phyloP scores from a whole-genome alignment of 148 eudicot genomes.

The Cornus florida region DNA sequence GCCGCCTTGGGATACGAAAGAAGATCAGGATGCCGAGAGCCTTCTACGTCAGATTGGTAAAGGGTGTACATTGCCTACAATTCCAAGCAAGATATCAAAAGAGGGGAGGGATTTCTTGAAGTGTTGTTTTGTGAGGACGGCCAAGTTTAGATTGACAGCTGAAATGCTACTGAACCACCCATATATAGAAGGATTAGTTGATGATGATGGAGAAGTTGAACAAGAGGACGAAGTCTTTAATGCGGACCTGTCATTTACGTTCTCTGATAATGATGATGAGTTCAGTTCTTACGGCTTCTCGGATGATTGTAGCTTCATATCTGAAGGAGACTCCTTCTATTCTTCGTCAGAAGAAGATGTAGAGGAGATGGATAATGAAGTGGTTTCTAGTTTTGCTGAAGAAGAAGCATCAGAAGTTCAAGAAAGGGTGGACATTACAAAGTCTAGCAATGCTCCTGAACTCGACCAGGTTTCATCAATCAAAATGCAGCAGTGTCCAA shows the following conservation, averaged over 20 bases:
- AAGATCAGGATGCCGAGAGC: constrained; percentile 22
- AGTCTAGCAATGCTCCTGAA: constrained; percentile 3
- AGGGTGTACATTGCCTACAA: constrained; percentile 17
- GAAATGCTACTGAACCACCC: constrained; percentile 45
- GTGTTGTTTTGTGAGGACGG: constrained; percentile 39
- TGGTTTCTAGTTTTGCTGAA: constrained; percentile 14
- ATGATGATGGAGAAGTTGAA: constrained; percentile 19
- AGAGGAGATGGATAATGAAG: constrained; percentile 9
- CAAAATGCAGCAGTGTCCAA: constrained; percentile 12
- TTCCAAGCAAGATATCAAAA: constrained; percentile 27
- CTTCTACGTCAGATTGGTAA: constrained; percentile 22
- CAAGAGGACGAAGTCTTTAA: constrained; percentile 17
- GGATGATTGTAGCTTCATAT: constrained; percentile 13
- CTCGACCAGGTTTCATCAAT: constrained; percentile 15
- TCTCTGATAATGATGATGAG: constrained; percentile 1
- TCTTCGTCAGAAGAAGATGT: constrained; percentile 16
- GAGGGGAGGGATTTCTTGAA: constrained; percentile 38
- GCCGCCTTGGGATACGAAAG: constrained; percentile 30
- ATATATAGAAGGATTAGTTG: constrained; percentile 30
- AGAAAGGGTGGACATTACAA: constrained; percentile 8
- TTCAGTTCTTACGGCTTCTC: constrained; percentile 16
- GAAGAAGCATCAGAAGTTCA: constrained; percentile 16
- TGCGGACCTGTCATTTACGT: no score
- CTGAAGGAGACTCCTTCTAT: constrained; percentile 14
- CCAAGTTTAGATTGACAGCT: constrained; percentile 36